phyloP scores from a whole-genome alignment of 768 basidiomycete genomes.

The Tylopilus plumbeoviolaceoides region DNA sequence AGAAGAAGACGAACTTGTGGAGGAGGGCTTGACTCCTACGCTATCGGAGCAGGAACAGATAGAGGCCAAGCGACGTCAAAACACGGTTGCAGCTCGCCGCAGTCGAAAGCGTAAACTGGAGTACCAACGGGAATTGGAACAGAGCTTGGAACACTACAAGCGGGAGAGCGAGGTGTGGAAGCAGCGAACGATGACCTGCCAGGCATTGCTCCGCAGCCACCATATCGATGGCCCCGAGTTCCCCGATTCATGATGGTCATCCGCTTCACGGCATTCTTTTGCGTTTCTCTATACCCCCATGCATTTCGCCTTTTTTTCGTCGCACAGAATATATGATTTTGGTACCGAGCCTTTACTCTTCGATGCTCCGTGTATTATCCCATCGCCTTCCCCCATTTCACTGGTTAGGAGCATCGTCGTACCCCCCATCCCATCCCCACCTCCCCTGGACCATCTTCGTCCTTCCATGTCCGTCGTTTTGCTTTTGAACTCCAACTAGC shows the following conservation, averaged over 20 bases:
- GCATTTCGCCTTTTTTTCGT: constrained; percentile 6
- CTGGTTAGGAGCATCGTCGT: constrained; percentile 55
- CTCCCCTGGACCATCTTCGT: background rate
- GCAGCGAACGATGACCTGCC: constrained; percentile 43
- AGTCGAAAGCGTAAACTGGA: constrained; percentile 72
- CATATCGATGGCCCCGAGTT: constrained; percentile 56
- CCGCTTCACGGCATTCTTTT: constrained; percentile 1
- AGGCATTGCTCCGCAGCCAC: constrained; percentile 53
- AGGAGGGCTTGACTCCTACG: constrained; percentile 33
- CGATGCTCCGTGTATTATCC: constrained; percentile 39
- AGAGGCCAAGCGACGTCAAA: constrained; percentile 74
- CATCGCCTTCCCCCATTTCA: constrained; percentile 32
- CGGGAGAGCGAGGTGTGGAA: constrained; percentile 63
- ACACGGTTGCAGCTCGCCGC: constrained; percentile 81
- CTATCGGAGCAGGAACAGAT: constrained; percentile 63
- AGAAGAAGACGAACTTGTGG: constrained; percentile 40
- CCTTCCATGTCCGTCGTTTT: background rate
- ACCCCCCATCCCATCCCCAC: constrained; percentile 30
- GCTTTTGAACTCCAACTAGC: background rate
- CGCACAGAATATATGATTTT: constrained; percentile 2
- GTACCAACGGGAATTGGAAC: constrained; percentile 64
- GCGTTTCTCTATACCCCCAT: constrained; percentile 6
- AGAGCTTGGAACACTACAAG: constrained; percentile 46
- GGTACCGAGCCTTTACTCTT: constrained; percentile 31
- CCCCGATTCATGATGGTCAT: constrained; percentile 22